These are phyloP conservation scores for Silene vulgaris DNA, from an alignment of 179 eudicot genomes.

Conservation along the genomic window DNA sequence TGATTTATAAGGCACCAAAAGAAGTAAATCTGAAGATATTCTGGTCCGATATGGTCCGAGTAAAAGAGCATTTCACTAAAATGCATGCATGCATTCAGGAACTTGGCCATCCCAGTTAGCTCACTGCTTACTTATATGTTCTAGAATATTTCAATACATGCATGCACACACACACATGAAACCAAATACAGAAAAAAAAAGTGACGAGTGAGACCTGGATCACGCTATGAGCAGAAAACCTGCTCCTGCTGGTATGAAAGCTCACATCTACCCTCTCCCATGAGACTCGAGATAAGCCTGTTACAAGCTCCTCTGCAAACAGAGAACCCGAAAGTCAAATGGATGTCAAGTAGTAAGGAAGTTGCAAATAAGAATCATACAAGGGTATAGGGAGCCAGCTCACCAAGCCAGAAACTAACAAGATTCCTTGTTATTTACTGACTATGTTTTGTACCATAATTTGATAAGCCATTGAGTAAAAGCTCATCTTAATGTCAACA, in stretches of 20 bases:
- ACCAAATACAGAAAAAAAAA: background rate
- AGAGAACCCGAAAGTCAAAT: background rate
- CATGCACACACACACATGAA: background rate
- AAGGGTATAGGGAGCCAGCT: background rate
- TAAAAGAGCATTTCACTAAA: too few relatives aligned
- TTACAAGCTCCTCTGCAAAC: slow-evolving; percentile 77
- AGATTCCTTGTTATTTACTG: background rate
- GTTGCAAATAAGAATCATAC: background rate
- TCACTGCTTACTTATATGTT: background rate
- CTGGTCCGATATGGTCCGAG: too few relatives aligned
- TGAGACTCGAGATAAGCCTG: slow-evolving; percentile 68
- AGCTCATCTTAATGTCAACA: slow-evolving; percentile 3
- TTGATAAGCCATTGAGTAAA: background rate
- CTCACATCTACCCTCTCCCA: slow-evolving; percentile 99
- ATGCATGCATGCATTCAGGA: background rate
- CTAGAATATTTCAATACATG: background rate
- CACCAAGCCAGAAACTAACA: background rate
- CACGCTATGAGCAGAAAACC: slow-evolving; percentile 87
- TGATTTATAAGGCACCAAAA: background rate
- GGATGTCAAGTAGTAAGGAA: background rate
- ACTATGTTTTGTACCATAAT: background rate
- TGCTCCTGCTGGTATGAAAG: slow-evolving; percentile 68
- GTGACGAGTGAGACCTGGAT: slow-evolving; percentile 61
- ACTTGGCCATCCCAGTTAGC: background rate
- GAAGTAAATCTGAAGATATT: background rate